phyloP scores from a whole-genome alignment of 148 eudicot genomes.

The Camellia japonica region DNA sequence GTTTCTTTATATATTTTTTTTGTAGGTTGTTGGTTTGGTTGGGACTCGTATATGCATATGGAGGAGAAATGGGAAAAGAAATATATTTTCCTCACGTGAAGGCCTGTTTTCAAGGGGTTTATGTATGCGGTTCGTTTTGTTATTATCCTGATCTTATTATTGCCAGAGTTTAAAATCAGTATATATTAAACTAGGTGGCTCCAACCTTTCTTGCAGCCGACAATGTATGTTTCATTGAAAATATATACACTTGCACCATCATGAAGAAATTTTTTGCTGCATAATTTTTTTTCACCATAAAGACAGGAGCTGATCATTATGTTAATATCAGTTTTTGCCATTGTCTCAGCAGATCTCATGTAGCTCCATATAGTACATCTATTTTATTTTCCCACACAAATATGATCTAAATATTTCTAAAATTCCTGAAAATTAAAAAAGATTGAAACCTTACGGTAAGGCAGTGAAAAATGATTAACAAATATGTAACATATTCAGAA shows the following conservation, averaged over 20 bases:
- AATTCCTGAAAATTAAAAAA: background rate
- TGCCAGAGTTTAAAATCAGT: background rate
- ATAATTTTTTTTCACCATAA: background rate
- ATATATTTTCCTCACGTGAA: constrained; percentile 64
- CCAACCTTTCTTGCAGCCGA: too few species aligned
- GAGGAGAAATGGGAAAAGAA: constrained; percentile 58
- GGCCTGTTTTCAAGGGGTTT: constrained; percentile 57
- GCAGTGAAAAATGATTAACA: background rate
- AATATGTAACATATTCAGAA: background rate
- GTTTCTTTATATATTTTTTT: background rate
- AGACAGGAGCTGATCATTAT: background rate
- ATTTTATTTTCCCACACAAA: background rate
- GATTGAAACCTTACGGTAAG: background rate
- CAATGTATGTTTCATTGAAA: too few species aligned
- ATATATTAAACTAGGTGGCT: background rate
- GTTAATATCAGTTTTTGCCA: background rate
- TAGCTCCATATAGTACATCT: background rate
- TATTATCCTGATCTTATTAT: background rate
- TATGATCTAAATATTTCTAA: background rate
- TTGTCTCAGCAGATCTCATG: background rate
- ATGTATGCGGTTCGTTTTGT: constrained; percentile 65
- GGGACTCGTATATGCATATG: constrained; percentile 81
- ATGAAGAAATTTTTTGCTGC: background rate
- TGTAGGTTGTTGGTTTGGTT: constrained; percentile 77
- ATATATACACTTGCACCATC: background rate